Conservation (phyloP, 768 basidiomycete species). For the Tricholomella constricta region DNA sequence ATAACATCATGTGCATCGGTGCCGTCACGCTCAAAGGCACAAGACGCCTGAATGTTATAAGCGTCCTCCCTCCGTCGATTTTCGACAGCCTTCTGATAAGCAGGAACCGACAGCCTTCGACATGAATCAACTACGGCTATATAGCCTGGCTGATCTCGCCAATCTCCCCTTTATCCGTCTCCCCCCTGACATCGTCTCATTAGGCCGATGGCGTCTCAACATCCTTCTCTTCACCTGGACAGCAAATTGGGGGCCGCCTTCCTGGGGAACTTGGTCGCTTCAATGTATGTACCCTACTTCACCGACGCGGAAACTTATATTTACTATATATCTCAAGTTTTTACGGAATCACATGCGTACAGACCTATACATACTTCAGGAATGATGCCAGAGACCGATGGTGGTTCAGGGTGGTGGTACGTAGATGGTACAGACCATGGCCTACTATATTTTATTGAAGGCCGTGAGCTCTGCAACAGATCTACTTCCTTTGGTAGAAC, state of each 20-base stretch:
- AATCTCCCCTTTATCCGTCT: too few relatives aligned
- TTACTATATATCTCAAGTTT: conserved; percentile 25
- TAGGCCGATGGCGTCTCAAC: background rate
- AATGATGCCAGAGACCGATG: conserved; percentile 2
- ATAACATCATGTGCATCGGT: too few relatives aligned
- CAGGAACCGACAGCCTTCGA: too few relatives aligned
- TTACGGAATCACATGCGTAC: conserved; percentile 20
- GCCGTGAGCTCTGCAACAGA: background rate
- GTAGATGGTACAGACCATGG: too few relatives aligned
- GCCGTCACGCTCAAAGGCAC: too few relatives aligned
- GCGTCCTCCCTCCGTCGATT: too few relatives aligned
- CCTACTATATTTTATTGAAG: too few relatives aligned
- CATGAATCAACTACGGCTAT: too few relatives aligned
- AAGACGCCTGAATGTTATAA: too few relatives aligned
- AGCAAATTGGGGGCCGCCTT: conserved; percentile 48
- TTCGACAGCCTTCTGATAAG: too few relatives aligned
- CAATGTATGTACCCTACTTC: conserved; percentile 33
- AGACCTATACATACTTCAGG: conserved; percentile 15
- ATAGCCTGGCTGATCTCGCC: too few relatives aligned
- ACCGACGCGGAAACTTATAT: background rate
- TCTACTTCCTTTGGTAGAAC: background rate
- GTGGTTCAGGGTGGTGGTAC: conserved; percentile 12
- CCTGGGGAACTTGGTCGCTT: conserved; percentile 41
- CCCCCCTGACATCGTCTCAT: too few relatives aligned
- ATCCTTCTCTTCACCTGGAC: conserved; percentile 23